A percentile compares a stretch with the other conserved stretches of the same genome.
These are phyloP conservation scores for Leccinum rimulosum DNA, from an alignment of 768 basidiomycete genomes.

Conservation along the genomic window DNA sequence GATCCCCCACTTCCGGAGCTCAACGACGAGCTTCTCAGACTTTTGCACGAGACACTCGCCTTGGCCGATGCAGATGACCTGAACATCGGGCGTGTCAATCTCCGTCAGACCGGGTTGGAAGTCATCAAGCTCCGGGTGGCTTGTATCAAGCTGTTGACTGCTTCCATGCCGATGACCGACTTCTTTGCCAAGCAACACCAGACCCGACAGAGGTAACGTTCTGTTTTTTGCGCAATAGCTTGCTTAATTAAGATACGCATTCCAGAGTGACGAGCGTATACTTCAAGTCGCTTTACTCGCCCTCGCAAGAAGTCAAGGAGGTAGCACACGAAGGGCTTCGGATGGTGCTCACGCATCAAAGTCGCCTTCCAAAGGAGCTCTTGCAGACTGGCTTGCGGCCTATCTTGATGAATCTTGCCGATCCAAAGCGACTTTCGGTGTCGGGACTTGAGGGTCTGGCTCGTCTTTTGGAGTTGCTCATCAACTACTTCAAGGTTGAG, in stretches of 20 bases:
- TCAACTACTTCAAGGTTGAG: constrained; percentile 99
- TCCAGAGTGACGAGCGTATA: constrained; percentile 89
- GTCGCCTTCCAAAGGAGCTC: constrained; percentile 90
- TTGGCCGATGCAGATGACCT: constrained; percentile 93
- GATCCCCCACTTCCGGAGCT: constrained; percentile 88
- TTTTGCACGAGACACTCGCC: constrained; percentile 91
- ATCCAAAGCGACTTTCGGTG: constrained; percentile 90
- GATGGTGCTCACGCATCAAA: constrained; percentile 86
- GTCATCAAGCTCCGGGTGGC: constrained; percentile 89
- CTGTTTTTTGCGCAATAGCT: background rate
- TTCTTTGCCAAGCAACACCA: constrained; percentile 84
- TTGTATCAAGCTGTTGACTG: constrained; percentile 89
- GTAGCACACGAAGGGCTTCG: constrained; percentile 92
- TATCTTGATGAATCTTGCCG: constrained; percentile 96
- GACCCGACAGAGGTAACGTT: constrained; percentile 75
- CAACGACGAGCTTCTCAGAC: constrained; percentile 87
- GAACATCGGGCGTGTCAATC: constrained; percentile 71
- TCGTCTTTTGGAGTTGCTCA: constrained; percentile 87
- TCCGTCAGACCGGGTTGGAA: constrained; percentile 76
- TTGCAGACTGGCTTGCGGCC: constrained; percentile 94
- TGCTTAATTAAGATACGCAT: constrained; percentile 5
- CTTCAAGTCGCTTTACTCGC: constrained; percentile 97
- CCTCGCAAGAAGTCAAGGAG: constrained; percentile 87
- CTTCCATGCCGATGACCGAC: constrained; percentile 92
- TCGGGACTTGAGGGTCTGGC: constrained; percentile 92